Evolutionary conservation across 1,284 basidiomycete species (phyloP).

Genomic region (Cryptococcus sp.): DNA sequence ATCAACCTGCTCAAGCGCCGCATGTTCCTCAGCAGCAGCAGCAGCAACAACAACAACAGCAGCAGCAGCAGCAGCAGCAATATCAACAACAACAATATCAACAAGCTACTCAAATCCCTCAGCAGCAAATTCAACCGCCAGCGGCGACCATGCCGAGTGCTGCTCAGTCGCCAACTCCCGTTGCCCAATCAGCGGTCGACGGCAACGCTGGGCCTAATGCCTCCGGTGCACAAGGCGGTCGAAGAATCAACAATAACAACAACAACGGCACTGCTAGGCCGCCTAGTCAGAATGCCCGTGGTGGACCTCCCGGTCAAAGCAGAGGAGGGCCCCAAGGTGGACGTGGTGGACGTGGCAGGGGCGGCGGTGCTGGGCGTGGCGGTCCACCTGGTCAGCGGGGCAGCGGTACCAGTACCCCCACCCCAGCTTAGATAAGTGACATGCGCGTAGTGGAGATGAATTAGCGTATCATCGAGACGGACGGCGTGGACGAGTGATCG

Average conservation of each 20-base stretch:
- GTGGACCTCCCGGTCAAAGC: constrained; percentile 2
- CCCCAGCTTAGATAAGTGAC: too few species aligned
- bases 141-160: too few species aligned
- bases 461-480: not conserved
- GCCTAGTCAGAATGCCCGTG: constrained; percentile 4
- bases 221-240: not conserved
- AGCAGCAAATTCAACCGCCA: not conserved
- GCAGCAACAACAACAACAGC: constrained; percentile 11
- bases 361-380: constrained; percentile 1
- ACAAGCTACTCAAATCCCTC: not conserved
- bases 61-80: not conserved
- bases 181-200: not conserved
- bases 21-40: constrained; percentile 20
- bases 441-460: too few species aligned
- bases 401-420: not conserved
- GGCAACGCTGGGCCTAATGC: not conserved
- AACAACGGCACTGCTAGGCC: constrained; percentile 11
- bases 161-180: not conserved
- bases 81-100: constrained; percentile 1
- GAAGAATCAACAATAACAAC: constrained; percentile 6
- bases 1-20: constrained; percentile 2
- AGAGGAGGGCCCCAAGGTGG: constrained; percentile 4
- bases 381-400: constrained; percentile 5
- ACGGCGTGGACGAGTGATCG: not conserved
- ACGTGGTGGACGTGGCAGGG: constrained; percentile 2